Conservation (phyloP, 192 early-diverging fungal species). For the Umbelopsis sp. region DNA sequence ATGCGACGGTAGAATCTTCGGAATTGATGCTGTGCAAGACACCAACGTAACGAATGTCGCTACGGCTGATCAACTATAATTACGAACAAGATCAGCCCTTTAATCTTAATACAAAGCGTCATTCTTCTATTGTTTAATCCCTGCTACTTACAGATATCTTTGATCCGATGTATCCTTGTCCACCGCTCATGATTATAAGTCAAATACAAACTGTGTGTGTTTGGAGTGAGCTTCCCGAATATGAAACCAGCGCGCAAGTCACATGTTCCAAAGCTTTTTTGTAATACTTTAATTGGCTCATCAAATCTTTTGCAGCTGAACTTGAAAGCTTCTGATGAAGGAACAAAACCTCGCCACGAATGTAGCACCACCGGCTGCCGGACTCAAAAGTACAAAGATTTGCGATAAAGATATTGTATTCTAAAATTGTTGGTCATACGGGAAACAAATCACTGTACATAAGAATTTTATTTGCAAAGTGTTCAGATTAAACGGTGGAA, state of each 20-base stretch:
- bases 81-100: constrained; percentile 39
- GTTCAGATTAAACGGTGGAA: constrained; percentile 23
- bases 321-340: too few species aligned
- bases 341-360: too few species aligned
- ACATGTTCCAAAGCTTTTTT: too few species aligned
- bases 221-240: too few species aligned
- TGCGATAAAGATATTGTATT: too few species aligned
- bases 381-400: too few species aligned
- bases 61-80: constrained; percentile 74
- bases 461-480: constrained; percentile 12
- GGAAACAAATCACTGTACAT: neutral
- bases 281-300: too few species aligned
- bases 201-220: too few species aligned
- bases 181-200: constrained; percentile 22
- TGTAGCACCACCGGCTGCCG: too few species aligned
- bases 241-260: too few species aligned
- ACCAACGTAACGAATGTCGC: constrained; percentile 91
- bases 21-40: constrained; percentile 87
- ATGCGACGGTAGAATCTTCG: constrained; percentile 83
- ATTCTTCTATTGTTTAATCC: neutral
- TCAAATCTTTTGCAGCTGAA: too few species aligned
- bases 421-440: too few species aligned
- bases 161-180: constrained; percentile 59
- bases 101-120: constrained; percentile 47
- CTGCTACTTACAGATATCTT: constrained; percentile 50